Base-by-base conservation (phyloP, 2,329 filamentous ascomycete species). In the Botrytis porri region DNA sequence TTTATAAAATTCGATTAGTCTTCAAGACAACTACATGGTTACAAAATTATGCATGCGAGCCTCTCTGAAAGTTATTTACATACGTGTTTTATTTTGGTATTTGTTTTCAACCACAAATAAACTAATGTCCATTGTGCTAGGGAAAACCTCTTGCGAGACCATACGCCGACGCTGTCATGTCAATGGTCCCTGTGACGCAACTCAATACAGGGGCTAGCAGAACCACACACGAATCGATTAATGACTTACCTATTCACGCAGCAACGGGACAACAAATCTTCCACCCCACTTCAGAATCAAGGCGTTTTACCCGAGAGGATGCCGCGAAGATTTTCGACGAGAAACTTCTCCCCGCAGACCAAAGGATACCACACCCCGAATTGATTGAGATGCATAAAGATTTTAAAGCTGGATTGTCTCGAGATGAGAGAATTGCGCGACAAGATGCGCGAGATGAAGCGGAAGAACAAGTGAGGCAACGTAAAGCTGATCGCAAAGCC, bases 21-120 rank as follows among this genome's bases (percentile, higher is more conserved):
- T 97, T 97, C 87, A 98, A 97, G 95, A 98, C 95, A 90, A 75
- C 85, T 82, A 90, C 86, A 90, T 96, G 93, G 93, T 98, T 95
- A 95, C 86, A 92, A 87, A 88, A 85, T 85, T 85, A 88, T 88
- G 87, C 89, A 90, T 91, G 86, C 88, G 87, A 89, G 86, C 88
- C 88, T 91, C 89, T 91, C 91, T 93, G 91, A 93, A 79, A 74
- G 71, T 77, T 78, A 77, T 74, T 75, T 37, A 61, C 45, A 71
- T 64, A 35, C 48, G 14, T 22, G 59, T 72, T 69, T 25, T 70
- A 73, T 73, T 73, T 75, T 61, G 48, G 73, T 74, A 43, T 69
- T 73, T 71, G 10, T 70, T 59, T 73, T 32, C n/a, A 67, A 51
- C 71, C 51, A 60, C 43, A 61, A 76, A 60, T 35, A 61, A 76